These are phyloP conservation scores for Withania somnifera DNA, from an alignment of 305 asterid species.

Conservation along the genomic window DNA sequence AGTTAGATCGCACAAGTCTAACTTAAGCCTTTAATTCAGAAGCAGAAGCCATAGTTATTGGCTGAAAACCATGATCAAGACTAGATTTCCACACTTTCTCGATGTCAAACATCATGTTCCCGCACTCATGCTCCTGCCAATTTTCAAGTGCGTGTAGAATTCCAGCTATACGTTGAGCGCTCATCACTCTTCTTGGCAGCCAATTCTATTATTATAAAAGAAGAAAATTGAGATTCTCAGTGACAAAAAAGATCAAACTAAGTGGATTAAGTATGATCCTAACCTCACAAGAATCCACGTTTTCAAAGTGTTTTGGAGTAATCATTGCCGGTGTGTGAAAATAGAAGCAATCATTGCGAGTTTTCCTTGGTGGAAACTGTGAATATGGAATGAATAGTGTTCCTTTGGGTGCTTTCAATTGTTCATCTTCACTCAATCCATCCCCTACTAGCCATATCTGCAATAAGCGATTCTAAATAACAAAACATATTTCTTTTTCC, in stretches of 20 bases:
- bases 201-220: slow-evolving; percentile 36
- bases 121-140: slow-evolving; percentile 66
- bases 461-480: no score
- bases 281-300: slow-evolving; percentile 82
- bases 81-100: slow-evolving; percentile 55
- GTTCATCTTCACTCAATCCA: slow-evolving; percentile 44
- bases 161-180: slow-evolving; percentile 53
- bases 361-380: slow-evolving; percentile 49
- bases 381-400: slow-evolving; percentile 58
- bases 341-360: slow-evolving; percentile 52
- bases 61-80: slow-evolving; percentile 42
- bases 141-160: slow-evolving; percentile 53
- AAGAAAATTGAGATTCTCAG: no score
- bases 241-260: no score
- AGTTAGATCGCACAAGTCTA: not conserved
- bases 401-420: slow-evolving; percentile 53
- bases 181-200: slow-evolving; percentile 67
- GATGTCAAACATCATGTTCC: slow-evolving; percentile 40
- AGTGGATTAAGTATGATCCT: no score
- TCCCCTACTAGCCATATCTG: slow-evolving; percentile 24
- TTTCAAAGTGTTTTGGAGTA: slow-evolving; percentile 56
- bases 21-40: not conserved
- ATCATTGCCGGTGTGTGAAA: slow-evolving; percentile 56
- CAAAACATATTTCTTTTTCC: no score
- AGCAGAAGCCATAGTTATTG: slow-evolving; percentile 3